Base-by-base conservation (phyloP, 2,329 filamentous ascomycete genomes). In the Arthrinium puccinioides region DNA sequence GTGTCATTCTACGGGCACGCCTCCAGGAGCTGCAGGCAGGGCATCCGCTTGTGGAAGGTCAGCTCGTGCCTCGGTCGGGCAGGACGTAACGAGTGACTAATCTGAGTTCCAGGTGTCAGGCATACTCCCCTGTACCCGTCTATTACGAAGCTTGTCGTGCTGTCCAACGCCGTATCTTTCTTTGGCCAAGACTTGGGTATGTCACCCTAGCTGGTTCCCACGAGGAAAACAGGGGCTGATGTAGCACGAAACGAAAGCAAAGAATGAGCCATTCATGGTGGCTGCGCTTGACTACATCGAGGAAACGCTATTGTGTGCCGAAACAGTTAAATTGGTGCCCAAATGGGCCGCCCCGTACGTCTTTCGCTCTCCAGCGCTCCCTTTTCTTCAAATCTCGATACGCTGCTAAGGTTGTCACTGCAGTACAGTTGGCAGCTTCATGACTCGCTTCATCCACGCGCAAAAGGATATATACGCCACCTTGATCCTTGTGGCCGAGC, bases 231-330 rank as follows among this genome's bases (percentile, higher is more conserved):
- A n/a, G n/a, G n/a, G n/a, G n/a, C n/a, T n/a, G n/a, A n/a, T n/a
- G n/a, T n/a, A n/a, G n/a, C n/a, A 23, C 25, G 27, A 19, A 35
- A 31, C 27, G 31, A 18, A 26, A 50, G 47, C 44, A 5, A 45
- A 45, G 18, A 44, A 55, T 33, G 45, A 52, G 16, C 23, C 38
- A 0, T 57, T 55, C 43, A 49, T 53, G 44, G 32, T 37, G 8
- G 41, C 46, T 2, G 51, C 40, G 7, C 20, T 42, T 1, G 14
- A 28, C 1, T 55, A 51, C 29, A 44, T 53, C n/a, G 50, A 54
- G 23, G 40, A 55, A 31, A 51, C 44, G 0, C 13, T 57, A 2
- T 30, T 54, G 2, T 31, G 21, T 6, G 51, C 54, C 4, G 53
- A 59, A 20, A 39, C 52, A 2, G 30, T 55, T 5, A 37, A 45